Percentiles rank a stretch among this genome's conserved stretches.
These are phyloP conservation scores for Clonostachys rosea DNA, from an alignment of 2,329 filamentous ascomycete genomes.

Conservation along the genomic window DNA sequence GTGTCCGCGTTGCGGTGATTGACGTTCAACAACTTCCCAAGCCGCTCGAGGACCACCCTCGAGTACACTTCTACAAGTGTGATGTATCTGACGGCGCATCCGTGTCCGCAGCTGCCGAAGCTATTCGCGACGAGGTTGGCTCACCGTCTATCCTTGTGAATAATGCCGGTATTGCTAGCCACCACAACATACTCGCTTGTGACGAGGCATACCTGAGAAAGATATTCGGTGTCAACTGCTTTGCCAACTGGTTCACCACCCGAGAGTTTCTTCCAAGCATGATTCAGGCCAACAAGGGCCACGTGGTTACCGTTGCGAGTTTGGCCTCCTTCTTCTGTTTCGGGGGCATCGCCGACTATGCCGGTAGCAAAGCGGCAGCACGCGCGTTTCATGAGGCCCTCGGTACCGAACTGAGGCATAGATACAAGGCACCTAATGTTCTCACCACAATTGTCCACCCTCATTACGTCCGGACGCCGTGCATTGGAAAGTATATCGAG, in stretches of 20 bases:
- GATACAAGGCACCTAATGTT: constrained; percentile 57
- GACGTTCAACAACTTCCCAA: constrained; percentile 44
- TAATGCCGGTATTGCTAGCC: constrained; percentile 61
- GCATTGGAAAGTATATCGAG: constrained; percentile 13
- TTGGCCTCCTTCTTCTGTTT: constrained; percentile 56
- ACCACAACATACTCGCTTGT: constrained; percentile 52
- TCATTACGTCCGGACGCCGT: constrained; percentile 43
- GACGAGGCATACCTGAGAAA: constrained; percentile 52
- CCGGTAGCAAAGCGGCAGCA: constrained; percentile 59
- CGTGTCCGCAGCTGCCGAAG: constrained; percentile 33
- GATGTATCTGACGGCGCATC: constrained; percentile 36
- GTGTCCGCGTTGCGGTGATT: constrained; percentile 62
- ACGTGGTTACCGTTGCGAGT: constrained; percentile 67
- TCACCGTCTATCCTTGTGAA: constrained; percentile 66
- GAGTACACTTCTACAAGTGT: constrained; percentile 25
- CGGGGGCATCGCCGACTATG: constrained; percentile 62
- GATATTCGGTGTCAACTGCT: constrained; percentile 65
- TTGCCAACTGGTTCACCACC: constrained; percentile 59
- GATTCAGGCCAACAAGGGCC: constrained; percentile 60
- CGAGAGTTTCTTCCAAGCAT: constrained; percentile 65
- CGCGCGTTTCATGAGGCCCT: constrained; percentile 64
- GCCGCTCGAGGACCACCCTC: constrained; percentile 9
- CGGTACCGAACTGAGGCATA: constrained; percentile 46
- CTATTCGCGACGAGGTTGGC: constrained; percentile 40
- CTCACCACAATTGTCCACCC: constrained; percentile 61